Base-by-base conservation (phyloP, 2,329 filamentous ascomycete genomes). In the Nigrograna mackinnonii region DNA sequence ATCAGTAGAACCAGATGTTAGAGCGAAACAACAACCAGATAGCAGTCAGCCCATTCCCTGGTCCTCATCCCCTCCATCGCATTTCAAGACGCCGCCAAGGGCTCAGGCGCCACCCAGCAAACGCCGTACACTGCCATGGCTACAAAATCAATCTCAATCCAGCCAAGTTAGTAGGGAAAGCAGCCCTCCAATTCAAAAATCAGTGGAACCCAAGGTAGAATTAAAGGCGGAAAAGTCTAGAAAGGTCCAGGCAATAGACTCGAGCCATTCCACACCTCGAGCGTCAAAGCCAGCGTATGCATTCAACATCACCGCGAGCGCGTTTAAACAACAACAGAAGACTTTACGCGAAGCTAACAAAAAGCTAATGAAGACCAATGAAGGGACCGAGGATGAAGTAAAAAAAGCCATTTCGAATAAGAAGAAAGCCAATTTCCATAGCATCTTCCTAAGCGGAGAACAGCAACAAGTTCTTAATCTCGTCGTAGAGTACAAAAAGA, bases 391-490 rank as follows among this genome's bases (percentile, higher is more conserved):
- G 45, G 78, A 79, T 14, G 78, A 77, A 2, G 68, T 75, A 4
- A 70, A 73, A 28, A 72, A 78, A 26, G 69, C 73, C 9, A 65
- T 65, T 18, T 61, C 63, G 26, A 75, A 65, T 50, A 67, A 71
- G 47, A 72, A 70, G 46, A 67, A 68, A 52, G 69, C 74, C 48
- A 69, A 42, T 62, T 69, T 60, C 67, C 80, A 42, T 70, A 81
- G 19, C 71, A 79, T 95, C 7, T 85, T 86, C 42, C 76, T 99
- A 24, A 96, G 89, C 63, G 80, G 86, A 11, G 94, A 99, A 64
- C 94, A 99, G 69, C 80, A 83, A 46, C 83, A 88, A 44, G 90
- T 99, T 9, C 75, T 95, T 43, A 84, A 90, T 34, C 75, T 96
- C 16, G 92, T 99, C 7, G 80, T 90, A 6, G 81, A 94, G 17